These are phyloP conservation scores for Anthostomella pinea DNA, from an alignment of 2,329 filamentous ascomycete genomes.

Conservation along the genomic window DNA sequence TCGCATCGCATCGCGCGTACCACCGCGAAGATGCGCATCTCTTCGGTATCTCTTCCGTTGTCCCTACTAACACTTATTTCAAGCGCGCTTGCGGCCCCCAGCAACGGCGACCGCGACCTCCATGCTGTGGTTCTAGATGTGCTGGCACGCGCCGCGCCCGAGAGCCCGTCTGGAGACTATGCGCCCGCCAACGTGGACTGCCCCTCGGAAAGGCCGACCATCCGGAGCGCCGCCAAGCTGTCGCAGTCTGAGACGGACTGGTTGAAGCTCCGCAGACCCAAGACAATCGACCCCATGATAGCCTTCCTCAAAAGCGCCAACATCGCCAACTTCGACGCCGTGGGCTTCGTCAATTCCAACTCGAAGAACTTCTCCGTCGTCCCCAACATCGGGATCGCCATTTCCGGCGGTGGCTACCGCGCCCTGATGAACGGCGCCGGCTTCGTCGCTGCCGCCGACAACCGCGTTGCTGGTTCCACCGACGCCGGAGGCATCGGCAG, in stretches of 20 bases:
- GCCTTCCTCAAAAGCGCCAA: slow-evolving; percentile 68
- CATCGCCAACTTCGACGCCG: slow-evolving; percentile 64
- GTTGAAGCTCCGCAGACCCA: slow-evolving; percentile 67
- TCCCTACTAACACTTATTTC: slow-evolving; percentile 25
- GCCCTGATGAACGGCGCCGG: slow-evolving; percentile 70
- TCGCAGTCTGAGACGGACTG: slow-evolving; percentile 71
- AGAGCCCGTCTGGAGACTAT: slow-evolving; percentile 57
- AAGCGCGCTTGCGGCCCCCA: slow-evolving; percentile 23
- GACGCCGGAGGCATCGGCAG: slow-evolving; percentile 61
- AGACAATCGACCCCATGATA: slow-evolving; percentile 72
- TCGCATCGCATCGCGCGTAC: too few relatives aligned
- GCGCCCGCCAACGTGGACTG: slow-evolving; percentile 67
- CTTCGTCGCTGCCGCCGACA: slow-evolving; percentile 66
- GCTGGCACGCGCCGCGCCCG: slow-evolving; percentile 38
- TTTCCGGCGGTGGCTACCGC: slow-evolving; percentile 70
- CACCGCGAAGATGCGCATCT: too few relatives aligned
- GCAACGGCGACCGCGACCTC: slow-evolving; percentile 7
- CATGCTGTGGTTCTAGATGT: slow-evolving; percentile 12
- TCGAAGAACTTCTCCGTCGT: slow-evolving; percentile 60
- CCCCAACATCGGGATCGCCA: slow-evolving; percentile 58
- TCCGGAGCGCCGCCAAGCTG: slow-evolving; percentile 61
- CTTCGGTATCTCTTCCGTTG: slow-evolving; percentile 18
- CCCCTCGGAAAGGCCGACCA: slow-evolving; percentile 63
- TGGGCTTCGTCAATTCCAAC: slow-evolving; percentile 62
- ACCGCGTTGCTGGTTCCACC: slow-evolving; percentile 58